Evolutionary conservation across 495 filamentous ascomycete genomes (phyloP), one percentile per base, ranked within the genome.

Genomic region (Lindgomyces ingoldianus): DNA sequence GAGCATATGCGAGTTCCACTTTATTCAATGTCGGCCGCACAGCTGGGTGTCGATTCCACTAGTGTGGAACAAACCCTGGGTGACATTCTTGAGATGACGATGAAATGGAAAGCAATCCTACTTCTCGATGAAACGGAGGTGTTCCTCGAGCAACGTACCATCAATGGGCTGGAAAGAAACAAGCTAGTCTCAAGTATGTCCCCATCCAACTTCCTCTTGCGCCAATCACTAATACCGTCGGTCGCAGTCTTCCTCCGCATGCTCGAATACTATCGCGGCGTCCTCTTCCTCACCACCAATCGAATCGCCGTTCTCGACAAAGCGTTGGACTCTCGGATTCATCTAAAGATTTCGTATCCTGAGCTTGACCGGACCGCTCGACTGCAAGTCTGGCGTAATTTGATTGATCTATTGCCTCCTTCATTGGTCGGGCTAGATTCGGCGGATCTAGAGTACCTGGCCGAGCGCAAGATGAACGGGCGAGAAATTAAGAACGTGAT

Each of bases 401-500:
- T 81, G 26, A 60, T 75, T 41, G 69, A 73, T 26, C 39, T 60
- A 12, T 54, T 67, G 21, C 65, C 66, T 1, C 67, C 71, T 21
- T 47, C 39, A 2, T 41, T n/a, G n/a, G 47, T 66, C 19, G 56
- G 54, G 33, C 56, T 69, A 29, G 72, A 74, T 49, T 78, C 80
- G n/a, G 46, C 67, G 1, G 76, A 80, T 16, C 51, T 84, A 2
- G 61, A 73, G 6, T 53, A 68, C 33, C 73, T 87, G 27, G 75
- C 76, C 0, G 55, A 66, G 6, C 70, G 75, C 49, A 64, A 77
- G 47, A 72, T 86, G 72, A 87, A 87, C 64, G 84, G 85, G 0
- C 69, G 84, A 54, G 80, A 87, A 73, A 89, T 88, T 63, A 85
- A 85, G 71, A 89, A 85, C 69, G 76, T 82, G 3, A 76, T 87